phyloP scores from a whole-genome alignment of 1,284 basidiomycete genomes.

The Apiotrichum montevideense region DNA sequence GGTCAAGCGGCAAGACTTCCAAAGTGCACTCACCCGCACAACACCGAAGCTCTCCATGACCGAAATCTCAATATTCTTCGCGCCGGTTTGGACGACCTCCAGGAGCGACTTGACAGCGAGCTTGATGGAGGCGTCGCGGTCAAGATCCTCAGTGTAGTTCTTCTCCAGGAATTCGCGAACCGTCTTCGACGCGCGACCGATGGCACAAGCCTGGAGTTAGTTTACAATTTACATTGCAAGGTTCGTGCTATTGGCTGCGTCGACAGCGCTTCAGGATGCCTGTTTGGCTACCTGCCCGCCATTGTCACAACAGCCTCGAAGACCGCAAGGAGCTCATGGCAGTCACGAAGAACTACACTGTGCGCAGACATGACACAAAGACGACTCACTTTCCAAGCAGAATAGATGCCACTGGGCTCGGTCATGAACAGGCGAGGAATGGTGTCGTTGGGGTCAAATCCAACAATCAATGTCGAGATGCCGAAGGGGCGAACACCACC shows the following conservation, averaged over 20 bases:
- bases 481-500: slow-evolving; percentile 98
- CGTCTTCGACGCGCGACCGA: slow-evolving; percentile 95
- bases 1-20: not conserved
- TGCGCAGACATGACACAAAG: too few species aligned
- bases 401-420: slow-evolving; percentile 96
- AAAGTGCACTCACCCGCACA: slow-evolving; percentile 62
- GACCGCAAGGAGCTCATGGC: too few species aligned
- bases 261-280: too few species aligned
- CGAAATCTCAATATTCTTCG: slow-evolving; percentile 61
- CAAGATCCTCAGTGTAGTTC: slow-evolving; percentile 89
- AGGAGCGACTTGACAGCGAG: slow-evolving; percentile 85
- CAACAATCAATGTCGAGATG: slow-evolving; percentile 92
- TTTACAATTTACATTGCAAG: too few species aligned
- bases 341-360: too few species aligned
- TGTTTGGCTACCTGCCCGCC: too few species aligned
- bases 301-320: too few species aligned
- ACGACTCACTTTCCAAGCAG: slow-evolving; percentile 84
- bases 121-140: slow-evolving; percentile 85
- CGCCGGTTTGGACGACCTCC: slow-evolving; percentile 60
- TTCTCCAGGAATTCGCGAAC: slow-evolving; percentile 98
- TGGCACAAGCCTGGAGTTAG: slow-evolving; percentile 75
- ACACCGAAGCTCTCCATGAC: slow-evolving; percentile 92
- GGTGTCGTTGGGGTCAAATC: slow-evolving; percentile 90
- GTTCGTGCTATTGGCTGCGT: too few species aligned
- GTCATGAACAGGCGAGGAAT: slow-evolving; percentile 90